Conservation (phyloP, 2,329 filamentous ascomycete species). For the Apiospora malaysiana region DNA sequence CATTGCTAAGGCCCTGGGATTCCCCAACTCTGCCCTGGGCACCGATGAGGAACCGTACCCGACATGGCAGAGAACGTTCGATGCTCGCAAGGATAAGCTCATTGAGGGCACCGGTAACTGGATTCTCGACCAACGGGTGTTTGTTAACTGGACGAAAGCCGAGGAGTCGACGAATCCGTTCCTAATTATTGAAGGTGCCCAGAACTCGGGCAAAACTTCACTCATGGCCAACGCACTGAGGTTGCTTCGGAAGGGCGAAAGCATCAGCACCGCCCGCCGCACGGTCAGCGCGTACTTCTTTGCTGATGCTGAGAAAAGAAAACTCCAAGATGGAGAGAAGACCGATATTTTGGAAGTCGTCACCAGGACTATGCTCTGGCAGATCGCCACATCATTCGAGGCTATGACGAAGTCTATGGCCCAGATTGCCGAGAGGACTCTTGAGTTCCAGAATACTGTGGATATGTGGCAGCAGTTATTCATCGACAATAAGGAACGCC, state of each 20-base stretch:
- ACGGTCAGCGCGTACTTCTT: conserved; percentile 38
- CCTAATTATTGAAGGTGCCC: conserved; percentile 36
- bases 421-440: conserved; percentile 33
- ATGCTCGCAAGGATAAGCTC: conserved; percentile 37
- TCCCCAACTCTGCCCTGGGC: conserved; percentile 36
- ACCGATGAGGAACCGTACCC: conserved; percentile 37
- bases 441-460: conserved; percentile 35
- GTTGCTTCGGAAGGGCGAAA: conserved; percentile 33
- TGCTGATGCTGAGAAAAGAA: conserved; percentile 38
- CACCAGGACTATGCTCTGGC: conserved; percentile 39
- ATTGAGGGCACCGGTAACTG: conserved; percentile 39
- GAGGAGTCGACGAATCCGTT: conserved; percentile 31
- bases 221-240: conserved; percentile 40
- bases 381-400: conserved; percentile 40
- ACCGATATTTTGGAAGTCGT: conserved; percentile 32
- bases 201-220: conserved; percentile 42
- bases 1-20: conserved; percentile 38
- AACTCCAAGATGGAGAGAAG: conserved; percentile 37
- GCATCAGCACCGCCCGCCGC: conserved; percentile 32
- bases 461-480: conserved; percentile 41
- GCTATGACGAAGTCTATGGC: conserved; percentile 41
- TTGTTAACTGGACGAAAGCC: conserved; percentile 34
- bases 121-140: conserved; percentile 32
- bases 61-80: conserved; percentile 39
- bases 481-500: conserved; percentile 39